Evolutionary conservation across 1,284 basidiomycete genomes (phyloP).

Genomic region (Cryptococcus sp.): DNA sequence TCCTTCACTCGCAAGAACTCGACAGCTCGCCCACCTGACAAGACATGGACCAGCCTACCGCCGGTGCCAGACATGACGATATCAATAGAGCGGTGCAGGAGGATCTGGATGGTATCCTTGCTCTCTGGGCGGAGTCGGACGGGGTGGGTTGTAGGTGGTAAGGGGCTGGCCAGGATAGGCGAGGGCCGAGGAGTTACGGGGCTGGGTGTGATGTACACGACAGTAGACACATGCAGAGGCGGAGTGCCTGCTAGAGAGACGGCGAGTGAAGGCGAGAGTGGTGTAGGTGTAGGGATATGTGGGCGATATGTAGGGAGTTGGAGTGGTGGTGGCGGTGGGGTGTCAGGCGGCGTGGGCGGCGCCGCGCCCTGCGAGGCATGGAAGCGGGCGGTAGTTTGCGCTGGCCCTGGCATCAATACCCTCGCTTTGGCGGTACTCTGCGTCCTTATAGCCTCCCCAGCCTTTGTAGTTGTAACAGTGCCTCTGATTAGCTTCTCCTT

Average conservation of each 20-base stretch:
- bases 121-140: constrained; percentile 2
- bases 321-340: neutral
- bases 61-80: constrained; percentile 9
- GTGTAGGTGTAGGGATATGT: neutral
- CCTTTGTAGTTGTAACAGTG: too few relatives aligned
- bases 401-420: too few relatives aligned
- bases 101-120: constrained; percentile 20
- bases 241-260: neutral
- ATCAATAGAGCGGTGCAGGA: constrained; percentile 1
- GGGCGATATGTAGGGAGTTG: too few relatives aligned
- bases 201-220: too few relatives aligned
- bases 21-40: neutral
- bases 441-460: too few relatives aligned
- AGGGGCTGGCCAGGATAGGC: constrained; percentile 21
- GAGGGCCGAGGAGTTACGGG: too few relatives aligned
- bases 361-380: constrained; percentile 6
- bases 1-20: neutral
- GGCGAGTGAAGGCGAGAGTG: neutral
- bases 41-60: neutral
- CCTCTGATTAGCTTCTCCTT: too few relatives aligned
- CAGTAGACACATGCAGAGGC: neutral
- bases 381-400: constrained; percentile 5
- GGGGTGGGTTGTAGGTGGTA: constrained; percentile 22
- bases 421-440: too few relatives aligned
- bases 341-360: constrained; percentile 12